A percentile compares a stretch with the other conserved stretches of the same genome.
Evolutionary conservation across 495 filamentous ascomycete genomes (phyloP).

Genomic region (Trichoderma parareesei): DNA sequence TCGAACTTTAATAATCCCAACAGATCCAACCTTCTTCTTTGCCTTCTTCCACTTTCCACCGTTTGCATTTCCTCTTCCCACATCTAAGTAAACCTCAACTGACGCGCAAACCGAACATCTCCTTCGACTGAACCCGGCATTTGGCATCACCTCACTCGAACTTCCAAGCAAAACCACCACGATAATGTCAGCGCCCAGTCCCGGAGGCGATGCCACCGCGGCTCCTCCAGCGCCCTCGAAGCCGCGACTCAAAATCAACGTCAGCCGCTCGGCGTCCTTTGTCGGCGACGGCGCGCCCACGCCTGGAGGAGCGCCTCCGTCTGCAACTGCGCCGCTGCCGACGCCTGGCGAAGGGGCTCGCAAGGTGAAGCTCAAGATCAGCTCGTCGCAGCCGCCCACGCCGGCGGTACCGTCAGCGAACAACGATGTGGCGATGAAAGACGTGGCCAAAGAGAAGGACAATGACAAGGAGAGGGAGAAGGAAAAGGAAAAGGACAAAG

Average conservation of each 20-base stretch:
- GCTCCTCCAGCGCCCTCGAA: slow-evolving; percentile 2
- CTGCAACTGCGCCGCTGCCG: neutral
- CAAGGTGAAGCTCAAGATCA: slow-evolving; percentile 51
- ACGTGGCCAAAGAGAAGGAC: neutral
- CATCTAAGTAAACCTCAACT: too few species aligned
- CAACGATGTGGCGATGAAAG: neutral
- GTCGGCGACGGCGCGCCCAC: neutral
- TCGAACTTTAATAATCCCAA: neutral
- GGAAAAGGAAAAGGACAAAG: neutral
- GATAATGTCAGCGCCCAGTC: slow-evolving; percentile 2
- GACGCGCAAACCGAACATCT: too few species aligned
- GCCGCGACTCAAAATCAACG: slow-evolving; percentile 13
- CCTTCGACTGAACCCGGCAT: too few species aligned
- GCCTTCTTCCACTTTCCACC: neutral
- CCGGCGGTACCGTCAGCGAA: slow-evolving; percentile 24
- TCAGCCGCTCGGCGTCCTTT: slow-evolving; percentile 10
- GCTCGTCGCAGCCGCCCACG: slow-evolving; percentile 33
- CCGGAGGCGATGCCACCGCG: neutral
- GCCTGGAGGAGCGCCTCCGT: neutral
- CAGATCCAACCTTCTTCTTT: neutral
- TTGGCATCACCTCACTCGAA: neutral
- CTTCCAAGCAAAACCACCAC: neutral
- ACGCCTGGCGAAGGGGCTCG: slow-evolving; percentile 7
- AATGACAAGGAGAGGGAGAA: neutral
- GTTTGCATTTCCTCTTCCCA: neutral